Conservation (phyloP, 805 yeast genomes). For the Wickerhamiella slavikovae region DNA sequence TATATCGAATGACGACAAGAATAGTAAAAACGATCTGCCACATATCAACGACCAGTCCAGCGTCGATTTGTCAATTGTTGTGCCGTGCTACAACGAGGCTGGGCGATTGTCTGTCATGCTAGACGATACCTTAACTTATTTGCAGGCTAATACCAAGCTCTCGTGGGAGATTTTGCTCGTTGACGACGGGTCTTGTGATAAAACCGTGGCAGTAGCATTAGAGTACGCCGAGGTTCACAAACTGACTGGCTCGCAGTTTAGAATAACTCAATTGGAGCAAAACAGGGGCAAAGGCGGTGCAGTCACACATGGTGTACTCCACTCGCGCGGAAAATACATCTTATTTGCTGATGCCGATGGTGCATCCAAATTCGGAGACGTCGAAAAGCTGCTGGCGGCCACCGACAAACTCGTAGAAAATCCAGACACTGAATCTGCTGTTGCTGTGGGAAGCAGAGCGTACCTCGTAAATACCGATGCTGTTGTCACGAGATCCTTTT, state of each 20-base stretch:
- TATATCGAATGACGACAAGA: too few species aligned
- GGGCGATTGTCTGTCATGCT: constrained; percentile 33
- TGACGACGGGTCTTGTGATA: constrained; percentile 82
- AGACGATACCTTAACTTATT: constrained; percentile 24
- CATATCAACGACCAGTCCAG: too few species aligned
- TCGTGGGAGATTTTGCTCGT: constrained; percentile 64
- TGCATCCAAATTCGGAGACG: constrained; percentile 65
- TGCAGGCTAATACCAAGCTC: constrained; percentile 20
- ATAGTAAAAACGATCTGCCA: too few species aligned
- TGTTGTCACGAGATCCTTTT: constrained; percentile 77
- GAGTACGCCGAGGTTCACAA: constrained; percentile 26
- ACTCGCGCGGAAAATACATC: constrained; percentile 47
- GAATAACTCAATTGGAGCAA: constrained; percentile 45
- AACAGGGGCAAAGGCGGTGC: constrained; percentile 97
- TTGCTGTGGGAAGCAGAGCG: constrained; percentile 85
- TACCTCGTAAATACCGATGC: constrained; percentile 94
- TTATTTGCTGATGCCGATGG: constrained; percentile 98
- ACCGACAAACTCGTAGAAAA: too few species aligned
- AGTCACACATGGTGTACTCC: constrained; percentile 76
- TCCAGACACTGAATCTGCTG: constrained; percentile 25
- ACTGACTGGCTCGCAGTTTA: constrained; percentile 36
- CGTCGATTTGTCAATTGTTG: constrained; percentile 54
- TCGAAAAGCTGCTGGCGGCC: constrained; percentile 27
- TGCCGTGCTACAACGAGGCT: constrained; percentile 89
- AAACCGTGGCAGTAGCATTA: constrained; percentile 54